phyloP scores from a whole-genome alignment of 2,329 filamentous ascomycete genomes.

The Apiospora malaysiana region DNA sequence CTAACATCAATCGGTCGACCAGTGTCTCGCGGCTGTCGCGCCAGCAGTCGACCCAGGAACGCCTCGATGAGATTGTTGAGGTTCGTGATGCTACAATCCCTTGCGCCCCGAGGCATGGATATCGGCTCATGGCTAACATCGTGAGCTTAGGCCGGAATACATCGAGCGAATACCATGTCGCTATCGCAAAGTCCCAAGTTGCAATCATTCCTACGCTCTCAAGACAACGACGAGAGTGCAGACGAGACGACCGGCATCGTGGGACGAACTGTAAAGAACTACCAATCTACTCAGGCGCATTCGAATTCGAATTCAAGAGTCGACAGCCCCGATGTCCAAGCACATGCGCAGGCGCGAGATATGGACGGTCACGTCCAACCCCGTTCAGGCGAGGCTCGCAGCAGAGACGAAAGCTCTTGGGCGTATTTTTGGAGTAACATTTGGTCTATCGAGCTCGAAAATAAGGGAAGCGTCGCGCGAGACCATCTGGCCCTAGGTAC shows the following conservation, averaged over 20 bases:
- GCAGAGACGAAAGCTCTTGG: conserved; percentile 56
- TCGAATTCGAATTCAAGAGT: conserved; percentile 31
- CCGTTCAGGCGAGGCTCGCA: not conserved
- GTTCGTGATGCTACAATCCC: conserved; percentile 38
- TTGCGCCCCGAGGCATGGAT: not conserved
- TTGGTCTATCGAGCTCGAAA: conserved; percentile 76
- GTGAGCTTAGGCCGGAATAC: conserved; percentile 45
- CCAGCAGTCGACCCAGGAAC: conserved; percentile 45
- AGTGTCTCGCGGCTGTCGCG: conserved; percentile 21
- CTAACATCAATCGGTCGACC: conserved; percentile 25
- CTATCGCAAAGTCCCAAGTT: conserved; percentile 24
- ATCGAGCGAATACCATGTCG: conserved; percentile 49
- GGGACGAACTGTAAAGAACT: conserved; percentile 40
- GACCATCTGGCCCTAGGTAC: conserved; percentile 82
- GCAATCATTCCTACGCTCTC: not conserved
- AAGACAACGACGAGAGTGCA: conserved; percentile 29
- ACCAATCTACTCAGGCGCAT: conserved; percentile 48
- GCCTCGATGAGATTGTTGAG: conserved; percentile 54
- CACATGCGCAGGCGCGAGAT: not conserved
- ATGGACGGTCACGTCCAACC: not conserved
- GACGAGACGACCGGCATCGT: conserved; percentile 52
- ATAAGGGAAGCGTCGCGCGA: conserved; percentile 82
- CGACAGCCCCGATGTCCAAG: not conserved
- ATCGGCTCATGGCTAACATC: not conserved
- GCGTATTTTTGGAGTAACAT: conserved; percentile 53